Evolutionary conservation across 2,329 filamentous ascomycete species (phyloP), one percentile per base, ranked within the genome.

Genomic region (Delphinella strobiligena): DNA sequence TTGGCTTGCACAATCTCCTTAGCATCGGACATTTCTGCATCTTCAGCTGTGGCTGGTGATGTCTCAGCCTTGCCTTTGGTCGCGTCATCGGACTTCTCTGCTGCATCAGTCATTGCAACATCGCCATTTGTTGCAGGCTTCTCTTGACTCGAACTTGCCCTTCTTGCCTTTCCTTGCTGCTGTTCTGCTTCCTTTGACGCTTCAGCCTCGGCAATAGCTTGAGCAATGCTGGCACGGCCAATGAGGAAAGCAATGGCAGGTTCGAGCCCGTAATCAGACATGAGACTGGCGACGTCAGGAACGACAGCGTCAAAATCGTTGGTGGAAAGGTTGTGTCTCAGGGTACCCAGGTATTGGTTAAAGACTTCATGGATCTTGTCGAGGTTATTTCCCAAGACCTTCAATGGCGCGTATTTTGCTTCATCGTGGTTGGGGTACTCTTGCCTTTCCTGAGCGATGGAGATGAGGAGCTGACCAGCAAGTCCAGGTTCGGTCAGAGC

Each of bases 341-440:
- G 71, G 5, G 95, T 72, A 52, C 96, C 91, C 14, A 96, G 70
- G 54, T 93, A 98, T 53, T 95, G 88, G 17, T 78, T 74, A 17
- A 96, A 71, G 7, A 88, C 80, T 44, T 83, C 76, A 49, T 94
- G 85, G 15, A 93, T 81, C 56, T 94, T 88, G 55, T 98, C 91
- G 38, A 93, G 74, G 48, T 94, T 79, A 37, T 86, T 86, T 2
- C 85, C 83, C 10, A 96, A 65, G 32, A 88, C 80, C 59, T 98
- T 98, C 56, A 95, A 78, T 45, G 93, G 87, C 0, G 83, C 80
- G 42, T 82, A 75, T 17, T 72, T 68, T 27, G 86, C 77, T 5
- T 81, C 73, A 1, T 80, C 64, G 31, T 78, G 78, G 61, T 82
- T 93, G 17, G 91, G 75, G 45, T 86, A 91, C n/a, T 81, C 78